A percentile compares a stretch with the other conserved stretches of the same genome.
phyloP scores from a whole-genome alignment of 2,329 filamentous ascomycete genomes.

The Talaromyces sp. region DNA sequence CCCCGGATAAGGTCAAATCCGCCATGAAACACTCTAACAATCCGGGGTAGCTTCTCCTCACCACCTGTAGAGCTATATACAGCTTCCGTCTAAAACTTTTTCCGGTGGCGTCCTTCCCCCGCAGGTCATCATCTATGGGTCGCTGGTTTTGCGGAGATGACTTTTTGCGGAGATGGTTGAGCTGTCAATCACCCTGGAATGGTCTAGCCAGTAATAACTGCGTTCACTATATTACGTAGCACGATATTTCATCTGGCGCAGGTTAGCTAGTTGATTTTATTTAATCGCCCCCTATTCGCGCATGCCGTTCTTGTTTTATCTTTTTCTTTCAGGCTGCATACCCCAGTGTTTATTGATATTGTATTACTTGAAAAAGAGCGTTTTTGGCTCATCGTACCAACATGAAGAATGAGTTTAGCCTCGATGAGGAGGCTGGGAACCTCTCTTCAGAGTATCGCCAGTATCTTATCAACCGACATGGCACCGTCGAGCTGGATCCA shows the following conservation, averaged over 20 bases:
- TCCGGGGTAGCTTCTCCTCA: background rate
- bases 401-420: background rate
- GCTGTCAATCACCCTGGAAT: background rate
- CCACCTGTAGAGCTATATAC: background rate
- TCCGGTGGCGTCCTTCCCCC: background rate
- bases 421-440: background rate
- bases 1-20: background rate
- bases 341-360: background rate
- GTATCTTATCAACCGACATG: constrained; percentile 51
- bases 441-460: constrained; percentile 25
- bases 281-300: background rate
- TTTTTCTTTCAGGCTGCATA: background rate
- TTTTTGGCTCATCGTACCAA: background rate
- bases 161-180: background rate
- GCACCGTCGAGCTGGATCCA: constrained; percentile 52
- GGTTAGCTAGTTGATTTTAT: background rate
- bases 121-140: background rate
- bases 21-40: background rate
- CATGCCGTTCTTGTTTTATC: background rate
- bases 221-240: background rate
- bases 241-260: background rate
- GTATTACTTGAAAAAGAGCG: background rate
- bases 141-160: background rate
- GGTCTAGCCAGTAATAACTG: background rate
- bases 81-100: background rate